Evolutionary conservation across 1,139 yeast genomes (phyloP), one percentile per base, ranked within the genome.

Genomic region (Candida sp.): DNA sequence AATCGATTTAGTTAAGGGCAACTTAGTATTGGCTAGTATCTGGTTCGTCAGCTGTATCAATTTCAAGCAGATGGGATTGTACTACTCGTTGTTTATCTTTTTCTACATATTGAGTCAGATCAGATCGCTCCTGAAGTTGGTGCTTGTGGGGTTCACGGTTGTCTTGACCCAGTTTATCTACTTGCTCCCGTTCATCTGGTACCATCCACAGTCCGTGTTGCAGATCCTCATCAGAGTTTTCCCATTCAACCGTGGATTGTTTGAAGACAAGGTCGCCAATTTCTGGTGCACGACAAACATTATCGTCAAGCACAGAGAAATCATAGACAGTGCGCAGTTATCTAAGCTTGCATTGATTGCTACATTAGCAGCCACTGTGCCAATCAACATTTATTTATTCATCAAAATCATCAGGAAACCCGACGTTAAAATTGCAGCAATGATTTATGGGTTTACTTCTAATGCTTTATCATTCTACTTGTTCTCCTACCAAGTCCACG

Each of bases 211-310:
- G 41, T 48, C 58, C 7, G 42, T 50, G 3, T 60, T 61, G 51
- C 83, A 68, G 67, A 77, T 73, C 44, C 69, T 90, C 22, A 68
- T 76, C 45, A 80, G 99, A 57, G 87, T 94, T 31, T 94, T 94
- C 68, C 99, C 99, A 1, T 93, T 94, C 63, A 83, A 84, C 45
- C 80, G 99, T 63, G 99, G 99, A 0, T 78, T 96, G n/a, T 94
- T 96, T 77, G 99, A 94, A 68, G 99, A 94, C 66, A 94, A 94
- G 67, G 99, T 96, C 11, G 98, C 97, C 46, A 94, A 93, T 64
- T 87, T 94, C 61, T 94, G 99, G 99, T 93, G 99, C 67, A 87
- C 96, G 7, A 75, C 92, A 2, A 94, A 94, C 67, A 76, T 89
- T 0, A 58, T 91, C 9, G 67, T 93, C 63, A 94, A 94, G 65